Conservation (phyloP, 805 yeast genomes). For the Sungouiella blattae region DNA sequence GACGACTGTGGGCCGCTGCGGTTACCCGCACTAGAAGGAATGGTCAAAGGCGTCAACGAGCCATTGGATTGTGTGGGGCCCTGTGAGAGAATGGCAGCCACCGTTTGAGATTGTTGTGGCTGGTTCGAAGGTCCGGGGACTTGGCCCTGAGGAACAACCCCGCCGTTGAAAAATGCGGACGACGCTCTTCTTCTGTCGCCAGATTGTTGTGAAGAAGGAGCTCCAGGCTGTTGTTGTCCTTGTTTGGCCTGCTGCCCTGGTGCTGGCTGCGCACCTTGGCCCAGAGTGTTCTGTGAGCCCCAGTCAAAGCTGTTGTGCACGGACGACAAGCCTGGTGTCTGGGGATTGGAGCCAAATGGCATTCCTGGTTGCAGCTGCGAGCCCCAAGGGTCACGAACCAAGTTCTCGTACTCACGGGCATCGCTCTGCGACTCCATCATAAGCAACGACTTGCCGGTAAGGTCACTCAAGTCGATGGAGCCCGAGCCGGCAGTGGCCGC, state of each 20-base stretch:
- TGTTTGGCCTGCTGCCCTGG: slow-evolving; percentile 12
- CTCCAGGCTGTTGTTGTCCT: slow-evolving; percentile 1
- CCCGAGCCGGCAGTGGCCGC: slow-evolving; percentile 20
- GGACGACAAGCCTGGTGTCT: slow-evolving; percentile 31
- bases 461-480: slow-evolving; percentile 32
- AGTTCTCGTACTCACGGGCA: slow-evolving; percentile 43
- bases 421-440: slow-evolving; percentile 46
- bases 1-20: slow-evolving; percentile 9
- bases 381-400: slow-evolving; percentile 47
- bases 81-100: slow-evolving; percentile 14
- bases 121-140: no score
- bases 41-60: slow-evolving; percentile 5
- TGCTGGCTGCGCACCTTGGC: slow-evolving; percentile 4
- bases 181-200: slow-evolving; percentile 49
- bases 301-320: slow-evolving; percentile 14
- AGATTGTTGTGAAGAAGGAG: background rate
- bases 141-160: slow-evolving; percentile 17
- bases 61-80: slow-evolving; percentile 12
- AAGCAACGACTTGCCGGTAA: slow-evolving; percentile 41
- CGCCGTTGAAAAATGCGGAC: slow-evolving; percentile 45
- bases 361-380: slow-evolving; percentile 11
- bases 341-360: slow-evolving; percentile 31
- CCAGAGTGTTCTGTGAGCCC: slow-evolving; percentile 10
- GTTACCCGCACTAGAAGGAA: slow-evolving; percentile 3
- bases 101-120: slow-evolving; percentile 11